These are phyloP conservation scores for Botrytis fragariae DNA, from an alignment of 2,329 filamentous ascomycete species.

Conservation along the genomic window DNA sequence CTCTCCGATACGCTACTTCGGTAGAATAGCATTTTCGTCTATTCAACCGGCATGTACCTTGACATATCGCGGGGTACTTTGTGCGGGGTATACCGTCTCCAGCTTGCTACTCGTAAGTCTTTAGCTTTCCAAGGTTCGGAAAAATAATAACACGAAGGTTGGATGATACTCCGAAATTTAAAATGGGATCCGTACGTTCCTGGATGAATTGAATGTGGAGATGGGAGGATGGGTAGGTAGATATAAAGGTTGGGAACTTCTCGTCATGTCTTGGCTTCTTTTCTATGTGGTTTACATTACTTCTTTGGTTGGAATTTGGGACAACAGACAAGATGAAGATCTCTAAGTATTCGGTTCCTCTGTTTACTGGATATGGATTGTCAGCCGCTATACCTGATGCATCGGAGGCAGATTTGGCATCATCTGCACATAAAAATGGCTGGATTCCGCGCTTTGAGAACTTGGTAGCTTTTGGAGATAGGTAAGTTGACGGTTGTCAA, in stretches of 20 bases:
- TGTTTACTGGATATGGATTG: not conserved
- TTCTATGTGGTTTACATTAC: not conserved
- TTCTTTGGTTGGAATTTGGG: not conserved
- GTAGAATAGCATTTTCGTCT: not conserved
- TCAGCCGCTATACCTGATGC: not conserved
- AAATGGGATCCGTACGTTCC: not conserved
- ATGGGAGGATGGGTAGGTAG: not conserved
- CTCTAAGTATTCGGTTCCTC: not conserved
- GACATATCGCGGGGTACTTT: not conserved
- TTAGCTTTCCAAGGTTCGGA: not conserved
- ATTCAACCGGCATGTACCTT: constrained; percentile 5
- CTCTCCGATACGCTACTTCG: not conserved
- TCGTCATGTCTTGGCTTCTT: not conserved
- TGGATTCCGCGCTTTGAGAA: constrained; percentile 54
- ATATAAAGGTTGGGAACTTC: constrained; percentile 2
- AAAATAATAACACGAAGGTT: not conserved
- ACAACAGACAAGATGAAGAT: not conserved
- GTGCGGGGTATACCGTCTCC: not conserved
- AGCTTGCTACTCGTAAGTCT: not conserved
- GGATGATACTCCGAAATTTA: not conserved
- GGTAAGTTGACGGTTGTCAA: constrained; percentile 39
- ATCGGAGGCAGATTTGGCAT: not conserved
- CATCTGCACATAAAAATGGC: not conserved
- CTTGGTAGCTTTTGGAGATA: constrained; percentile 70
- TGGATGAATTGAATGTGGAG: not conserved